phyloP scores from a whole-genome alignment of 2,329 filamentous ascomycete genomes.

The Dryadomyces quercus-mongolicae region DNA sequence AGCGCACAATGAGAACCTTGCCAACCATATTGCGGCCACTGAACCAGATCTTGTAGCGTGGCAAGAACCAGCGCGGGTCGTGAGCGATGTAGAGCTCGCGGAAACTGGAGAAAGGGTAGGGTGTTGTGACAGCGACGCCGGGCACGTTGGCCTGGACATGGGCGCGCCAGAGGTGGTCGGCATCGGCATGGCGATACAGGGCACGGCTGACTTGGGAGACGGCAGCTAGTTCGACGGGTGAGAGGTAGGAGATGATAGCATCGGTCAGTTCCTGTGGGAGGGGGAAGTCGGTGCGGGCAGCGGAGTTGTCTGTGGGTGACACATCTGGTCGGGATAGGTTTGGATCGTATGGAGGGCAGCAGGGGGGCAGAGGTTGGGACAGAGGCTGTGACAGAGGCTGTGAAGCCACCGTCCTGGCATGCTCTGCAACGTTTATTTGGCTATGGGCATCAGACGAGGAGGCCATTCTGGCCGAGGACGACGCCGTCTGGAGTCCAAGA shows the following conservation, averaged over 20 bases:
- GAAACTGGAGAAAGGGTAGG: slow-evolving; percentile 51
- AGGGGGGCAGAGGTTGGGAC: background rate
- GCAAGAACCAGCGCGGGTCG: slow-evolving; percentile 75
- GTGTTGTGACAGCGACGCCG: slow-evolving; percentile 33
- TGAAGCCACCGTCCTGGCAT: too few species aligned
- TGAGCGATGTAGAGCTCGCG: slow-evolving; percentile 62
- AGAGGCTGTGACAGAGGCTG: background rate
- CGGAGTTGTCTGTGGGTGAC: background rate
- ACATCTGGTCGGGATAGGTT: background rate
- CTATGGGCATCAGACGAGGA: background rate
- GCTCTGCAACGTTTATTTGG: too few species aligned
- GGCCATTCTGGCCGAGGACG: background rate
- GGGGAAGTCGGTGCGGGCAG: slow-evolving; percentile 5
- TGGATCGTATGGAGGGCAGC: background rate
- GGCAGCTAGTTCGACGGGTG: slow-evolving; percentile 48
- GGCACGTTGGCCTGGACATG: slow-evolving; percentile 60
- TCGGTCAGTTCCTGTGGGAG: slow-evolving; percentile 68
- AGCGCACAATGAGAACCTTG: slow-evolving; percentile 64
- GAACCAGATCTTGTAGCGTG: slow-evolving; percentile 76
- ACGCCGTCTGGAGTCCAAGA: background rate
- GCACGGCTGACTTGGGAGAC: slow-evolving; percentile 49
- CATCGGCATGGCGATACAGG: slow-evolving; percentile 45
- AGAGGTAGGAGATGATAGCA: slow-evolving; percentile 55
- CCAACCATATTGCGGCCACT: slow-evolving; percentile 62
- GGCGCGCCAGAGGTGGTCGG: slow-evolving; percentile 61